phyloP scores from a whole-genome alignment of 352 stramenopile species.

The Pythium dissotocum region DNA sequence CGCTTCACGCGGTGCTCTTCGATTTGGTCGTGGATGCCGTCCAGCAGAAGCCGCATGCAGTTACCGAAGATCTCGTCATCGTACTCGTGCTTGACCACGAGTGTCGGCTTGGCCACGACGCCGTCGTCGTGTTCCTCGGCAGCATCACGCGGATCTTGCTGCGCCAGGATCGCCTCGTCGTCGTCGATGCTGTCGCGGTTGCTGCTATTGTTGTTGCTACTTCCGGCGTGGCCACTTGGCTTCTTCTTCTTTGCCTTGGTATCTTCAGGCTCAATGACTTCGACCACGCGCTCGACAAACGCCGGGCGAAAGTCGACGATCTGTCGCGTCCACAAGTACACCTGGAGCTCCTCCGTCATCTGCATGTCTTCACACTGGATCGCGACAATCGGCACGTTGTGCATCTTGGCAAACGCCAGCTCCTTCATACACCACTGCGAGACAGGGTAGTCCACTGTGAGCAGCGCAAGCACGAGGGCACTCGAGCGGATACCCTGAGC shows the following conservation, averaged over 20 bases:
- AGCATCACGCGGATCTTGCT: constrained; percentile 29
- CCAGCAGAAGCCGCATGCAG: constrained; percentile 66
- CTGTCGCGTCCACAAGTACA: constrained; percentile 87
- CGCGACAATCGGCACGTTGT: constrained; percentile 82
- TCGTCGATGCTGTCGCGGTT: constrained; percentile 11
- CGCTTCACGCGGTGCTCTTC: constrained; percentile 68
- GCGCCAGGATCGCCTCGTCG: constrained; percentile 18
- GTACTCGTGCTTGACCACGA: constrained; percentile 42
- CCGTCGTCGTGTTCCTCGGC: constrained; percentile 14
- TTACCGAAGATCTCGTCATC: constrained; percentile 66
- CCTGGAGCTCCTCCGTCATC: constrained; percentile 80
- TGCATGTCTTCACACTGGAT: constrained; percentile 84
- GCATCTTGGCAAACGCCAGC: constrained; percentile 82
- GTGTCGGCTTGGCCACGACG: constrained; percentile 19
- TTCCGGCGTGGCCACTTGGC: constrained; percentile 18
- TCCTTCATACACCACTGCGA: constrained; percentile 90
- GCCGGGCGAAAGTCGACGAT: constrained; percentile 76
- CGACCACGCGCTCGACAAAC: constrained; percentile 26
- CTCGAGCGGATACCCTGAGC: constrained; percentile 73
- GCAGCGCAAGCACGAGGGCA: constrained; percentile 67
- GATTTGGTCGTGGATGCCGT: constrained; percentile 84
- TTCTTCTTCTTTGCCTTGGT: constrained; percentile 10
- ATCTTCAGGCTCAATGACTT: constrained; percentile 18
- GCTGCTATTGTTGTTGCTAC: not conserved
- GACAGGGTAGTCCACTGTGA: constrained; percentile 74